Evolutionary conservation across 495 filamentous ascomycete genomes (phyloP).

Genomic region (Hyaloscypha finlandica): DNA sequence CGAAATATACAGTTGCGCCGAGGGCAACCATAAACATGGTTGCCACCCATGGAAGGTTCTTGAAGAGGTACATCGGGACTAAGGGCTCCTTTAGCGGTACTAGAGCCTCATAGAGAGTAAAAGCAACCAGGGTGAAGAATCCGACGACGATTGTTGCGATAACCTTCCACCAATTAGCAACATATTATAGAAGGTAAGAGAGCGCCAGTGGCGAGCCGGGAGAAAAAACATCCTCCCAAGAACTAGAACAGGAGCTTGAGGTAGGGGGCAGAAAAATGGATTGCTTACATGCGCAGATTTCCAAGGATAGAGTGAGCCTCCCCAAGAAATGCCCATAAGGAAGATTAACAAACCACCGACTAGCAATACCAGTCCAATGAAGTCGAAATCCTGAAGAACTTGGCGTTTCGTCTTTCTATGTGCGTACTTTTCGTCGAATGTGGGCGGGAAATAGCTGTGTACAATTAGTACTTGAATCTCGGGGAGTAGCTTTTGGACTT

Average conservation of each 20-base stretch:
- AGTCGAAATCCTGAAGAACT: conserved; percentile 39
- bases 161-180: conserved; percentile 20
- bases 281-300: background rate
- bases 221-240: no score
- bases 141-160: conserved; percentile 45
- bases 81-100: conserved; percentile 25
- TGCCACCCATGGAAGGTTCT: conserved; percentile 35
- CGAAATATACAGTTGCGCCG: conserved; percentile 38
- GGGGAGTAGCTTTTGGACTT: conserved; percentile 31
- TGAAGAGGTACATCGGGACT: conserved; percentile 40
- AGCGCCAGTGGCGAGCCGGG: no score
- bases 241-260: conserved; percentile 9
- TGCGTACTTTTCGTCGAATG: conserved; percentile 28
- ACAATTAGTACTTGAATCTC: conserved; percentile 26
- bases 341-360: conserved; percentile 37
- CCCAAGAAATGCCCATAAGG: conserved; percentile 32
- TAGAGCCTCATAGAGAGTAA: conserved; percentile 38
- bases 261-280: conserved; percentile 8
- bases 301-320: conserved; percentile 13
- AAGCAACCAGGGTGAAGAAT: conserved; percentile 38
- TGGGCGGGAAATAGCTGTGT: conserved; percentile 35
- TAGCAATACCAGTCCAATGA: conserved; percentile 39
- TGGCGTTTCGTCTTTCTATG: background rate
- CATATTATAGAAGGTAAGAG: no score
- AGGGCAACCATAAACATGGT: conserved; percentile 28